phyloP scores from a whole-genome alignment of 495 filamentous ascomycete genomes.

The Penicillium samsonianum region DNA sequence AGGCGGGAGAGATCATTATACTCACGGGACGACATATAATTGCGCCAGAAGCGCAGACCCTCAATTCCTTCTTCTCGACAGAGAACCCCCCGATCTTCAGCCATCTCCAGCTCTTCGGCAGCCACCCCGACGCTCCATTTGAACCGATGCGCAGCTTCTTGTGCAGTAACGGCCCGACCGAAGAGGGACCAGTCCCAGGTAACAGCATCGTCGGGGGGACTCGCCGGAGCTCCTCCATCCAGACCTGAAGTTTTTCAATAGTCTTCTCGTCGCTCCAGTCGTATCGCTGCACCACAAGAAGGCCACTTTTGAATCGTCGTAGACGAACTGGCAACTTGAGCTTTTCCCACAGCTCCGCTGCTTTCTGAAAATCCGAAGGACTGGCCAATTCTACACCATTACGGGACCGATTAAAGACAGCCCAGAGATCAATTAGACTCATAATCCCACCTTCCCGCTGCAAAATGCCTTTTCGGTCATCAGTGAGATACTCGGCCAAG shows the following conservation, averaged over 20 bases:
- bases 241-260: conserved; percentile 69
- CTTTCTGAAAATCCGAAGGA: conserved; percentile 88
- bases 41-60: conserved; percentile 80
- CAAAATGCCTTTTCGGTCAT: conserved; percentile 80
- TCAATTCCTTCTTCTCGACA: conserved; percentile 85
- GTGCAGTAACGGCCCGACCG: conserved; percentile 83
- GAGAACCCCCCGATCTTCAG: conserved; percentile 79
- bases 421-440: conserved; percentile 94
- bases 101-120: conserved; percentile 94
- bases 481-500: conserved; percentile 89
- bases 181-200: conserved; percentile 75
- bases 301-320: conserved; percentile 84
- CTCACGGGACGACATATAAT: conserved; percentile 45
- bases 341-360: conserved; percentile 83
- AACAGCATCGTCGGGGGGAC: conserved; percentile 63
- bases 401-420: conserved; percentile 92
- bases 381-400: conserved; percentile 94
- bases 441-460: conserved; percentile 88
- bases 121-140: conserved; percentile 99
- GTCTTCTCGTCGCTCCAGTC: conserved; percentile 93
- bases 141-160: conserved; percentile 86
- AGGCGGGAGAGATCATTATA: conserved; percentile 8
- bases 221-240: conserved; percentile 72
- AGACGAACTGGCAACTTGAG: conserved; percentile 83
- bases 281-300: conserved; percentile 85